Base-by-base conservation (phyloP, 2,329 filamentous ascomycete species). In the Fusarium sp. region DNA sequence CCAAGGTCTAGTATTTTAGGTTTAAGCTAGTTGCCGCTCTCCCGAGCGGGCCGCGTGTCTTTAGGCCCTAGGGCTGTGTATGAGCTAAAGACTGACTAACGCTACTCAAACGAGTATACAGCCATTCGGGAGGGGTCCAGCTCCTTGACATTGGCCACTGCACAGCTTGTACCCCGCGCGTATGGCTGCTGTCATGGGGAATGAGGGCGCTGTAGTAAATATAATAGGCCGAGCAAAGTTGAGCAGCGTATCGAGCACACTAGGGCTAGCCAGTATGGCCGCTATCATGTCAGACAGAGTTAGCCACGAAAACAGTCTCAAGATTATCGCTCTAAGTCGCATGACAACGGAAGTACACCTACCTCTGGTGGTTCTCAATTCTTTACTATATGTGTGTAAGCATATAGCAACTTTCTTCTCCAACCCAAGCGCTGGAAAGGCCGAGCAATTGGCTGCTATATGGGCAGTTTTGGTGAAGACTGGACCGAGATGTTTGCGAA, bases 381-480 rank as follows among this genome's bases (percentile, higher is more conserved):
- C 47, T 17, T 50, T 50, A 19, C 47, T 36, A 15, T 50, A 50
- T 2, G 34, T 50, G 14, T 50, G 47, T 9, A 39, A 10, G 7
- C 36, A 36, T n/a, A 50, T 40, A 7, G 47, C 36, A 30, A 50
- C 19, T 11, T 30, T 15, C 12, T 40, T 50, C 36, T 50, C 47
- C 19, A 50, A 40, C 11, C 47, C 47, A 12, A 50, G 12, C 23
- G 45, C n/a, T 57, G 48, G 48, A 57, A 54, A n/a, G 54, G 46
- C 6, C 30, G 46, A 5, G 17, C 48, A 1, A 57, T 57, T n/a
- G 54, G 54, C 17, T 44, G 39, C 17, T 57, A 45, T 1, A 45
- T 57, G 40, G 48, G 54, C 8, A 44, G 39, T 4, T 57, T 54
- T 21, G 54, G 54, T 2, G 54, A 57, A 17, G 54, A 57, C 11